Conservation (phyloP, 2,329 filamentous ascomycete genomes). For the Pestalotiopsis sp. region DNA sequence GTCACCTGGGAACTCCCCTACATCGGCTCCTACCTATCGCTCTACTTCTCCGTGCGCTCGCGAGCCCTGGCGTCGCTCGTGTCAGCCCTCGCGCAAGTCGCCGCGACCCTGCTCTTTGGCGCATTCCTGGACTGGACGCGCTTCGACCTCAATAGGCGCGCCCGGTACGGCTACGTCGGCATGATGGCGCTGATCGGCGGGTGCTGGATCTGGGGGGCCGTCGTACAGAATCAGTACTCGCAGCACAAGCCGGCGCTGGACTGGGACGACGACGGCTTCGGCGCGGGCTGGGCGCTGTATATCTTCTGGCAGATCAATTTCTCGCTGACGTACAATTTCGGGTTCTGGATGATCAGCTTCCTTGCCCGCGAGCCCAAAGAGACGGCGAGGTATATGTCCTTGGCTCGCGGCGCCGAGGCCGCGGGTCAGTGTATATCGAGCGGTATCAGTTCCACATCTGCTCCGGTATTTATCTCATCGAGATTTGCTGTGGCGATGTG, state of each 20-base stretch:
- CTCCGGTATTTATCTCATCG: not conserved
- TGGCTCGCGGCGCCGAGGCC: slow-evolving; percentile 28
- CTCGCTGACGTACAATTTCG: slow-evolving; percentile 34
- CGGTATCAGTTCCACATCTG: slow-evolving; percentile 27
- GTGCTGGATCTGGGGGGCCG: slow-evolving; percentile 31
- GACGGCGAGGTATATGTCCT: slow-evolving; percentile 26
- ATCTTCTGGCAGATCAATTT: slow-evolving; percentile 36
- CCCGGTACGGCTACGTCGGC: slow-evolving; percentile 23
- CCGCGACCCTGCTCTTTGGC: slow-evolving; percentile 26
- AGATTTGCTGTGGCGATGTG: not conserved
- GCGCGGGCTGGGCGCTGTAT: slow-evolving; percentile 32
- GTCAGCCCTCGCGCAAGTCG: slow-evolving; percentile 28
- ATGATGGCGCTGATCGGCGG: slow-evolving; percentile 30
- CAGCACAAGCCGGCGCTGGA: slow-evolving; percentile 28
- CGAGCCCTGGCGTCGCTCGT: slow-evolving; percentile 25
- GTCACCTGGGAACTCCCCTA: slow-evolving; percentile 22
- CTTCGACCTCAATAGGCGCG: slow-evolving; percentile 23
- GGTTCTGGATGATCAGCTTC: slow-evolving; percentile 36
- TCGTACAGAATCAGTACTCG: slow-evolving; percentile 32
- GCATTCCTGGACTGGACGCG: slow-evolving; percentile 29
- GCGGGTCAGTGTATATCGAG: slow-evolving; percentile 31
- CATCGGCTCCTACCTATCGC: slow-evolving; percentile 22
- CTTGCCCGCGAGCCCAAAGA: slow-evolving; percentile 28
- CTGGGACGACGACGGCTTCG: slow-evolving; percentile 28
- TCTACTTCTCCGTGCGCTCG: slow-evolving; percentile 24